Base-by-base conservation (phyloP, 2,329 filamentous ascomycete genomes). In the Aspergillus fumigatus region DNA sequence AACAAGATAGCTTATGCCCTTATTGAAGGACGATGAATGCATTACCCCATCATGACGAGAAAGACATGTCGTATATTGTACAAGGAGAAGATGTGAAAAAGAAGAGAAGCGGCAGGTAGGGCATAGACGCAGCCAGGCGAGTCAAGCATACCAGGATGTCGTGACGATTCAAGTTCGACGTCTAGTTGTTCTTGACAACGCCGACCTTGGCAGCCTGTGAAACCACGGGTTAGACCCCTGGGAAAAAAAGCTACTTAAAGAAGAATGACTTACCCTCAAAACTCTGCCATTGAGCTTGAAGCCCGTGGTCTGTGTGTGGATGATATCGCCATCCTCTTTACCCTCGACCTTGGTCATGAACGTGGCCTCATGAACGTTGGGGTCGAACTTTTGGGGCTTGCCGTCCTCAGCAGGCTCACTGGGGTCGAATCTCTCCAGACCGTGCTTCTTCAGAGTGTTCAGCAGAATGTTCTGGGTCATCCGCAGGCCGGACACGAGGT, bases 391-490 rank as follows among this genome's bases (percentile, higher is more conserved):
- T 73, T 94, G 88, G 66, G 86, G 83, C 62, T 85, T 79, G 38
- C 79, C 79, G 1, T 75, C 69, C 59, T 69, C 72, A 4, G 68
- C 57, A 40, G 59, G 63, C 62, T 77, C 75, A 55, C 74, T 76
- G 19, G 94, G 93, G 72, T 92, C 86, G 73, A 96, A 90, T 65
- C 92, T 83, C 81, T 96, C 90, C 60, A 99, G 81, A 55, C 94
- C 94, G 76, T 99, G 94, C 82, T 95, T 97, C 80, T 90, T 87
- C 63, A 99, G 82, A 19, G 93, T 96, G 71, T 82, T 82, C 80
- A 97, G 87, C 69, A 99, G 81, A 69, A 97, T 92, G 58, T 75
- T 81, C 78, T 97, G 91, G 29, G 93, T 97, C 93, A 99, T 96
- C 79, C 91, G 91, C 70, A 99, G 82, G 55, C 94, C 94, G 61